These are phyloP conservation scores for Emmonsiellopsis sp. DNA, from an alignment of 2,329 filamentous ascomycete species.

Conservation along the genomic window DNA sequence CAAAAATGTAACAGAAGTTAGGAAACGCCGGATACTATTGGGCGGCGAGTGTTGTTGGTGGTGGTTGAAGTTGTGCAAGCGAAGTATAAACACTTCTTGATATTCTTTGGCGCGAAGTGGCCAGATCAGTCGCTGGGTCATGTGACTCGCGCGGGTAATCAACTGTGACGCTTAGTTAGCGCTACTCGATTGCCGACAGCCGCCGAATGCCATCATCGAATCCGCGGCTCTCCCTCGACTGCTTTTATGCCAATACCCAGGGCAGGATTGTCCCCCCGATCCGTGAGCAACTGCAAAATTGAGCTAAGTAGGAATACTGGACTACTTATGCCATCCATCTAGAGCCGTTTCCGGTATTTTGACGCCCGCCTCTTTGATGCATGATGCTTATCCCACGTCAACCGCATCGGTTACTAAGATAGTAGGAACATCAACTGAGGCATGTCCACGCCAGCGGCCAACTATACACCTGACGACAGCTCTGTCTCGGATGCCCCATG, in stretches of 20 bases:
- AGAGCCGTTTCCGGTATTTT: no score
- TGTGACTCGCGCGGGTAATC: background rate
- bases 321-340: no score
- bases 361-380: no score
- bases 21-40: no score
- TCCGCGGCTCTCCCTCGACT: no score
- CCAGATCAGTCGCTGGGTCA: constrained; percentile 1
- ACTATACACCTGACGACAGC: constrained; percentile 28
- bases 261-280: no score
- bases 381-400: background rate
- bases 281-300: no score
- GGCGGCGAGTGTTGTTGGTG: background rate
- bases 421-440: constrained; percentile 1
- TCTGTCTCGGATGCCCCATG: constrained; percentile 28
- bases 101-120: constrained; percentile 1
- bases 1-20: no score
- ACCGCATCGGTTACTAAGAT: background rate
- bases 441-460: constrained; percentile 28
- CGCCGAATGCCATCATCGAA: background rate
- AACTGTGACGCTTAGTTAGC: background rate
- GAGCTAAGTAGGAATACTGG: no score
- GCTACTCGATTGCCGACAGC: background rate
- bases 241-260: no score
- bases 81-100: background rate
- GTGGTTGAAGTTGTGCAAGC: background rate